These are phyloP conservation scores for Aspergillus clavatus DNA, from an alignment of 2,329 filamentous ascomycete species.

Conservation along the genomic window DNA sequence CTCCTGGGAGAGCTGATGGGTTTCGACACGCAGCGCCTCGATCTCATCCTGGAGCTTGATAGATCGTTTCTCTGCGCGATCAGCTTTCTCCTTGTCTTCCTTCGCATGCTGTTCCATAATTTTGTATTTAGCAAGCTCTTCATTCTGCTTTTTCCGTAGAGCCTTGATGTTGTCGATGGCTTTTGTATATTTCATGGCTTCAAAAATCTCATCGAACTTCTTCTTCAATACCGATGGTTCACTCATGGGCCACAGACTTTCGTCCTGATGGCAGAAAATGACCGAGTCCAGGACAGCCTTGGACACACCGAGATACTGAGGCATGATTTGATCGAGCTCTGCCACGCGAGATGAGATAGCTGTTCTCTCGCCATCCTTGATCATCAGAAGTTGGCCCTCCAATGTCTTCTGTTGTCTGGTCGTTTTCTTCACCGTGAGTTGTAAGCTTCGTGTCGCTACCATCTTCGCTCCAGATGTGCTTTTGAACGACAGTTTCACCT, in stretches of 20 bases:
- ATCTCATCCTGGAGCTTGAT: slow-evolving; percentile 60
- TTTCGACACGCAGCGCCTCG: slow-evolving; percentile 55
- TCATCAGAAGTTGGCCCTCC: slow-evolving; percentile 71
- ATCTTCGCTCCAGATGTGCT: slow-evolving; percentile 73
- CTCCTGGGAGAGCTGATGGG: slow-evolving; percentile 52
- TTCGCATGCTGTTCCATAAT: slow-evolving; percentile 73
- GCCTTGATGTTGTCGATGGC: slow-evolving; percentile 92
- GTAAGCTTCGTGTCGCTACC: slow-evolving; percentile 76
- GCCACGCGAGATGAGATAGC: slow-evolving; percentile 73
- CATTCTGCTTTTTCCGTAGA: slow-evolving; percentile 75
- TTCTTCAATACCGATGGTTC: slow-evolving; percentile 83
- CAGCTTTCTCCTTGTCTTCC: slow-evolving; percentile 76
- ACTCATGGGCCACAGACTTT: slow-evolving; percentile 94
- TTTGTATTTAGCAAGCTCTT: slow-evolving; percentile 67
- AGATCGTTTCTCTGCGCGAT: slow-evolving; percentile 63
- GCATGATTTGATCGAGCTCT: slow-evolving; percentile 79
- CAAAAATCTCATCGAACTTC: slow-evolving; percentile 95
- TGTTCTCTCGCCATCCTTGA: slow-evolving; percentile 72
- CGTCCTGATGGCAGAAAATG: slow-evolving; percentile 98
- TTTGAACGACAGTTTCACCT: slow-evolving; percentile 85
- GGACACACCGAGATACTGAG: slow-evolving; percentile 81
- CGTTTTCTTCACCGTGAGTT: slow-evolving; percentile 80
- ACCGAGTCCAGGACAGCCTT: slow-evolving; percentile 87
- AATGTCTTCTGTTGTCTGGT: slow-evolving; percentile 74
- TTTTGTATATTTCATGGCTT: slow-evolving; percentile 93